These are phyloP conservation scores for Brasilioporus rufonigricans DNA, from an alignment of 768 basidiomycete genomes.

Conservation along the genomic window DNA sequence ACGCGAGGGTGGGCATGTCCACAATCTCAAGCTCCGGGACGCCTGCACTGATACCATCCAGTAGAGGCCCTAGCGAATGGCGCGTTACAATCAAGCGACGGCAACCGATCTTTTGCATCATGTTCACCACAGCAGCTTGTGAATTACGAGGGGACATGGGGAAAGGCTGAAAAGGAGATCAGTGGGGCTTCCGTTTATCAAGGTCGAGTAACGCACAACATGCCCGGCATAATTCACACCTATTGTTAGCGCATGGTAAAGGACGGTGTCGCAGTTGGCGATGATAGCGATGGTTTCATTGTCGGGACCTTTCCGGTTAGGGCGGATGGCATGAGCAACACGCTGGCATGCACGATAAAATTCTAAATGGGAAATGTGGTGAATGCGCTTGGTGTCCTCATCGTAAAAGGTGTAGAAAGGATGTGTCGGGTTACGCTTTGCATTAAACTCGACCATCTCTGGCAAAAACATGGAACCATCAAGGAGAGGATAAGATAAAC, in stretches of 20 bases:
- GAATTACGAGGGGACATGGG: conserved; percentile 38
- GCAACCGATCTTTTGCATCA: conserved; percentile 38
- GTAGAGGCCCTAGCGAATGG: conserved; percentile 24
- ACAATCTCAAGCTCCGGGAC: conserved; percentile 18
- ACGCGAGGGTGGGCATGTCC: conserved; percentile 12
- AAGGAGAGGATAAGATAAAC: conserved; percentile 20
- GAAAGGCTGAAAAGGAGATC: conserved; percentile 24
- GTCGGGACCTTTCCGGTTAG: conserved; percentile 30
- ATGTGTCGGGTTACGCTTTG: conserved; percentile 33
- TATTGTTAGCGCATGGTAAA: conserved; percentile 41
- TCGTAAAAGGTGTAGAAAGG: too few species aligned
- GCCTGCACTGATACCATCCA: conserved; percentile 27
- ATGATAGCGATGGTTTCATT: conserved; percentile 38
- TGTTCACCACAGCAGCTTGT: conserved; percentile 33
- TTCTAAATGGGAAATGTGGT: conserved; percentile 39
- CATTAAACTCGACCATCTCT: conserved; percentile 25
- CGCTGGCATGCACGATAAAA: conserved; percentile 46
- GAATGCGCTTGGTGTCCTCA: conserved; percentile 13
- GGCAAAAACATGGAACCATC: conserved; percentile 33
- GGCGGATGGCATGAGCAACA: conserved; percentile 39
- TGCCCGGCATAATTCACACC: conserved; percentile 24
- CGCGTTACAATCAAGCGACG: conserved; percentile 38
- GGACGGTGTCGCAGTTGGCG: conserved; percentile 37
- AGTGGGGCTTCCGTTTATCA: neutral
- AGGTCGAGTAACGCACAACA: neutral